Evolutionary conservation across 495 filamentous ascomycete genomes (phyloP).

Genomic region (Aspergillus leporis): DNA sequence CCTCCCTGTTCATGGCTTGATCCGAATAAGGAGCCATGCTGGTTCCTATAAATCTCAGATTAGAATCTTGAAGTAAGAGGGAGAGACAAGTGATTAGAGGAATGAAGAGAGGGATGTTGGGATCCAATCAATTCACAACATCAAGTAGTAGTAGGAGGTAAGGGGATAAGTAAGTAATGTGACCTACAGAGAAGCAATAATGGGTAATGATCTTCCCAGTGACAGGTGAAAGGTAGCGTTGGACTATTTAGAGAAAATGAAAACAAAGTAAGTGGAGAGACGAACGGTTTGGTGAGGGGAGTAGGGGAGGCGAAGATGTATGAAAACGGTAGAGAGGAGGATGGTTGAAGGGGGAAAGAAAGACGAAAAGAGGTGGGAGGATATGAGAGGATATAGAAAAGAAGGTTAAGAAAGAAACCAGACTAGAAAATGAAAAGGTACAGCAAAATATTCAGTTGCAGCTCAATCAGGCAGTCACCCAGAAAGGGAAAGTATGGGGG

Average conservation of each 20-base stretch:
- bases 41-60: not conserved
- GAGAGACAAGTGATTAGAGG: not conserved
- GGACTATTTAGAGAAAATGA: not conserved
- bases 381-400: slow-evolving; percentile 7
- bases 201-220: not conserved
- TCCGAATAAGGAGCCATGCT: slow-evolving; percentile 21
- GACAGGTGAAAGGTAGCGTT: not conserved
- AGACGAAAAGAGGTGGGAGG: slow-evolving; percentile 14
- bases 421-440: not conserved
- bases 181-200: not conserved
- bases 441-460: not conserved
- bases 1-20: slow-evolving; percentile 23
- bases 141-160: slow-evolving; percentile 10
- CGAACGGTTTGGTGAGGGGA: slow-evolving; percentile 9
- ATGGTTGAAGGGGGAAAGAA: not conserved
- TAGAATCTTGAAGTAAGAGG: slow-evolving; percentile 13
- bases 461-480: slow-evolving; percentile 20
- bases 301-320: slow-evolving; percentile 10
- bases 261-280: slow-evolving; percentile 9
- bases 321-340: slow-evolving; percentile 4
- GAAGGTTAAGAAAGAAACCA: slow-evolving; percentile 2
- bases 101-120: slow-evolving; percentile 9
- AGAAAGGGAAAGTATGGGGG: slow-evolving; percentile 9
- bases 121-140: no score
- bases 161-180: slow-evolving; percentile 17